These are phyloP conservation scores for Capronia coronata DNA, from an alignment of 2,329 filamentous ascomycete species.

Conservation along the genomic window DNA sequence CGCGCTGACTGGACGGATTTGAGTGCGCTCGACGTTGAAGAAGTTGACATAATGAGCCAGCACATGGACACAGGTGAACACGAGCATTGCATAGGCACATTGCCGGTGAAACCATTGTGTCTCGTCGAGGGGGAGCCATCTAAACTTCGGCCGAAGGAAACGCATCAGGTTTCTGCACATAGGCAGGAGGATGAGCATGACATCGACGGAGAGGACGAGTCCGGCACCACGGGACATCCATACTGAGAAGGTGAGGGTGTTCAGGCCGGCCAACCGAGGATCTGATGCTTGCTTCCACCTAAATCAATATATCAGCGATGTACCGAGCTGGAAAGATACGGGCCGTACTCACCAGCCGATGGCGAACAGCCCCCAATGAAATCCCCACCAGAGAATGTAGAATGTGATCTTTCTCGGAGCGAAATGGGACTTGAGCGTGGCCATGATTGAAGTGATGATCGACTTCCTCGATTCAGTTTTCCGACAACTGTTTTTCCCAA, in stretches of 20 bases:
- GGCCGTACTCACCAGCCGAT: constrained; percentile 66
- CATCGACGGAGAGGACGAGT: constrained; percentile 75
- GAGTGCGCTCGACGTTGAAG: constrained; percentile 82
- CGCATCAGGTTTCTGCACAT: constrained; percentile 90
- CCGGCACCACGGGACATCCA: constrained; percentile 95
- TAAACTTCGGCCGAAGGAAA: constrained; percentile 75
- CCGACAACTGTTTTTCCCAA: not conserved
- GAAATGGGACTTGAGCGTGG: constrained; percentile 26
- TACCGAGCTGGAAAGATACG: constrained; percentile 21
- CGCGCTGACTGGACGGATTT: constrained; percentile 73
- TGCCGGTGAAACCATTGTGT: constrained; percentile 96
- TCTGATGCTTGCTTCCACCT: constrained; percentile 76
- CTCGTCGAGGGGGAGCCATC: constrained; percentile 89
- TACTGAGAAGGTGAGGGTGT: constrained; percentile 77
- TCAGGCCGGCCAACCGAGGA: constrained; percentile 64
- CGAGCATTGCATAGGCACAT: constrained; percentile 77
- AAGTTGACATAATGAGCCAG: constrained; percentile 93
- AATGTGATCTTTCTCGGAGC: constrained; percentile 61
- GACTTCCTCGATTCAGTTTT: not conserved
- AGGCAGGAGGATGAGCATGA: constrained; percentile 79
- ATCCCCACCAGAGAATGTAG: constrained; percentile 71
- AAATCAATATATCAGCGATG: constrained; percentile 23
- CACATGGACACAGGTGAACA: constrained; percentile 75
- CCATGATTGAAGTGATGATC: constrained; percentile 14
- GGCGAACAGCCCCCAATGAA: constrained; percentile 73